Conservation (phyloP, 192 early-diverging fungal species). For the Backusella parvicylindrica region DNA sequence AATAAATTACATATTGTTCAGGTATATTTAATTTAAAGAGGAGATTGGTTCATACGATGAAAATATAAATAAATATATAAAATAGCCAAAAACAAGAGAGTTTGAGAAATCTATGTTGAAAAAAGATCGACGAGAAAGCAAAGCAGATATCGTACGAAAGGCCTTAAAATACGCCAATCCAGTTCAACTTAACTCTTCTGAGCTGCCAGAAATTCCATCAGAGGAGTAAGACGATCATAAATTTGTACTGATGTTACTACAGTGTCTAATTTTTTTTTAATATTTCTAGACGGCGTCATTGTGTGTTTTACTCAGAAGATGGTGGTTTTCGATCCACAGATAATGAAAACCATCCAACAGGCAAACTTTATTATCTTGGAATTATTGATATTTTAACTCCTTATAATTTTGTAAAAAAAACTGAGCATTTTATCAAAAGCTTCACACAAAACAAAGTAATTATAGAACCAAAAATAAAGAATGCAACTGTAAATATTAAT, state of each 20-base stretch:
- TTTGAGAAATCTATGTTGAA: slow-evolving; percentile 35
- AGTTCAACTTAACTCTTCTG: slow-evolving; percentile 51
- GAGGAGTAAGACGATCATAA: slow-evolving; percentile 30
- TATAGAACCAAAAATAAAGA: neutral
- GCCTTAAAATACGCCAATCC: slow-evolving; percentile 55
- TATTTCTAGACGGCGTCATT: slow-evolving; percentile 60
- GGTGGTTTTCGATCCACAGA: slow-evolving; percentile 85
- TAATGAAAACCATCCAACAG: slow-evolving; percentile 50
- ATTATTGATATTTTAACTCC: slow-evolving; percentile 97
- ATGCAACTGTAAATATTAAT: neutral
- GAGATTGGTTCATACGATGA: slow-evolving; percentile 39
- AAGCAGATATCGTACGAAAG: slow-evolving; percentile 47
- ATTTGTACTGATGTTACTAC: neutral
- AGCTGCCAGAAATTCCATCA: slow-evolving; percentile 52
- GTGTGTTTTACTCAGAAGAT: slow-evolving; percentile 87
- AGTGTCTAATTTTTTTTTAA: neutral
- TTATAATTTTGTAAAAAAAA: slow-evolving; percentile 82
- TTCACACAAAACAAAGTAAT: slow-evolving; percentile 64
- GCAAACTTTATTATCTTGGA: slow-evolving; percentile 87
- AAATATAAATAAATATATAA: neutral
- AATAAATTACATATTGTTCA: neutral
- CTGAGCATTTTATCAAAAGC: slow-evolving; percentile 86
- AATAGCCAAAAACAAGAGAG: slow-evolving; percentile 46
- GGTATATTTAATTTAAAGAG: neutral
- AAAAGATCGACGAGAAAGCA: slow-evolving; percentile 44